phyloP scores from a whole-genome alignment of 2,329 filamentous ascomycete species.

The Botrytis paeoniae region DNA sequence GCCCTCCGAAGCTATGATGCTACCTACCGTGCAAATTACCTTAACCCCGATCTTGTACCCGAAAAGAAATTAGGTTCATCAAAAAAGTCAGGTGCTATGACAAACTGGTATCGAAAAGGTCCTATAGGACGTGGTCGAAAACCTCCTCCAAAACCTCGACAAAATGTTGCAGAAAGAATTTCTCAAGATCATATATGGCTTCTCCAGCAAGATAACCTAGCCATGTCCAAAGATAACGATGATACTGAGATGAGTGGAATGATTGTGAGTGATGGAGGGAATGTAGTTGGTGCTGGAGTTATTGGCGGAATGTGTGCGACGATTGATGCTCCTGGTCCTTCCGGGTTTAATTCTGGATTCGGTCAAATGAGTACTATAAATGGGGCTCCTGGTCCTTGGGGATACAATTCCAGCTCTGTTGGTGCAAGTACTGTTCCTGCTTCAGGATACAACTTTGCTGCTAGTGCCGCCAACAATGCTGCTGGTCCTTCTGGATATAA shows the following conservation, averaged over 20 bases:
- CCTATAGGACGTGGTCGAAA: background rate
- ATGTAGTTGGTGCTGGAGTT: background rate
- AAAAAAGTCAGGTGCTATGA: background rate
- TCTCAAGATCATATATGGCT: background rate
- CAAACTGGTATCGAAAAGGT: slow-evolving; percentile 9
- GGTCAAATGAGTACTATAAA: background rate
- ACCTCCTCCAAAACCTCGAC: background rate
- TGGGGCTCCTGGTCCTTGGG: background rate
- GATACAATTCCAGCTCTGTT: background rate
- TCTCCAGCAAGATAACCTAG: background rate
- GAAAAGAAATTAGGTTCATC: background rate
- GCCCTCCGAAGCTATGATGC: background rate
- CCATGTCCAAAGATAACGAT: no score
- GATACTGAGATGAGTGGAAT: background rate
- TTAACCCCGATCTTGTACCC: background rate
- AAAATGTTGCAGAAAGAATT: background rate
- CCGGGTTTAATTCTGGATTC: background rate
- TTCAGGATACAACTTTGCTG: background rate
- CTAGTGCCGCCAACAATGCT: background rate
- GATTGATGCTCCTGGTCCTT: background rate
- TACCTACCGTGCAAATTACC: background rate
- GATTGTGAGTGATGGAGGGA: background rate
- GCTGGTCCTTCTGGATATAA: background rate
- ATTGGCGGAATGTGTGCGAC: no score
- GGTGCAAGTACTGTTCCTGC: background rate